Base-by-base conservation (phyloP, 176 grass and related monocot species). In the Typha latifolia region DNA sequence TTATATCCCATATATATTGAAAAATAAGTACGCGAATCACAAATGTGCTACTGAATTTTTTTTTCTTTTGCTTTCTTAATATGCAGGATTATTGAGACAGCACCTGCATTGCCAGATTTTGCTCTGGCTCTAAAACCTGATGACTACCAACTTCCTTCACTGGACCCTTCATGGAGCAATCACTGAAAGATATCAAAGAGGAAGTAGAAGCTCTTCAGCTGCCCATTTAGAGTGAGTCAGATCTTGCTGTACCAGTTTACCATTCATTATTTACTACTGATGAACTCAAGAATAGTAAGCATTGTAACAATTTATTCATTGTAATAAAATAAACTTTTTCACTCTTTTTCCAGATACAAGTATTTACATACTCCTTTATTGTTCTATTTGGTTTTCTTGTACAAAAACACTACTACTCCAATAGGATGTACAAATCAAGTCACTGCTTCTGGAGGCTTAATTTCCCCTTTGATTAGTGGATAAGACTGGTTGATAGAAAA, bases 81-180 rank as follows among this genome's bases (percentile, higher is more conserved):
- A 9, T 78, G 68, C 73, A 97, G 93, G 82, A 70, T 92, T 16
- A 75, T 87, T 14, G 88, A 80, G 66, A 72, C 85, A 67, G 82
- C 88, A 14, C 93, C 93, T 6, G 76, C 77, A 0, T 80, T 97
- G 63, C 93, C 93, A 1, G 93, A 97, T 97, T 97, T 97, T 9
- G 73, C 93, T 12, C 61, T 97, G 72, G 88, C 93, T 21, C 72
- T 97, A 73, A 87, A 81, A 66, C 93, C 93, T 56, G 93, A 97
- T 21, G 88, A 97, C 23, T 97, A 89, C 47, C 85, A 86, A 75
- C 93, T 97, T 68, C 93, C 93, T 61, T 50, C 77, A 69, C 20
- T 88, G 56, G 85, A 92, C 61, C 68, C 70, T 67, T 62, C 82
- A 72, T 97, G 83, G 85, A 92, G 80, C 72, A 86, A 84, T 20